Conservation (phyloP, 345 rosid species). For the Lagerstroemia speciosa region DNA sequence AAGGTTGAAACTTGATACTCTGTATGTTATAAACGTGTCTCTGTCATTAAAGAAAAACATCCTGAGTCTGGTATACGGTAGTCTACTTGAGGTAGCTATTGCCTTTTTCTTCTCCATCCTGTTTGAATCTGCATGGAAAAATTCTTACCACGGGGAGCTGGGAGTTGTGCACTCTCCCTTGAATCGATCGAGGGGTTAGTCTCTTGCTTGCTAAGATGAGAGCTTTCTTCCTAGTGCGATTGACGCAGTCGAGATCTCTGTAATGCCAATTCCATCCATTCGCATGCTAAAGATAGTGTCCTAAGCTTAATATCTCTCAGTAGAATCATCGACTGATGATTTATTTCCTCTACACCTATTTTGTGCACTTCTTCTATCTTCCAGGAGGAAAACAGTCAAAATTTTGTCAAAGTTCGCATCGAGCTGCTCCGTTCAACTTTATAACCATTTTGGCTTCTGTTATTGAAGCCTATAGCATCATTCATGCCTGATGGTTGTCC, state of each 20-base stretch:
- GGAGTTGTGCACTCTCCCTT: not conserved
- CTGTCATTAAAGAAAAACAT: not conserved
- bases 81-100: not conserved
- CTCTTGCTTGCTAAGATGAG: not conserved
- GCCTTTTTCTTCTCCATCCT: not conserved
- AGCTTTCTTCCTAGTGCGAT: not conserved
- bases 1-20: not conserved
- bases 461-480: not conserved
- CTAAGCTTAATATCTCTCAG: not conserved
- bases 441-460: not conserved
- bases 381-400: not conserved
- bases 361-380: not conserved
- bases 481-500: not conserved
- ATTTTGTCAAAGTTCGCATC: not conserved
- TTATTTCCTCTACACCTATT: not conserved
- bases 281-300: not conserved
- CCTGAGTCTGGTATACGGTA: not conserved
- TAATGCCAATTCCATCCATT: not conserved
- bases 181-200: not conserved
- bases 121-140: not conserved
- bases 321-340: not conserved
- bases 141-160: not conserved
- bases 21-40: too few relatives aligned
- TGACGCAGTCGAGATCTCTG: not conserved
- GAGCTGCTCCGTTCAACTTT: not conserved